Base-by-base conservation (phyloP, 192 early-diverging fungal species). In the Coemansia sp. region DNA sequence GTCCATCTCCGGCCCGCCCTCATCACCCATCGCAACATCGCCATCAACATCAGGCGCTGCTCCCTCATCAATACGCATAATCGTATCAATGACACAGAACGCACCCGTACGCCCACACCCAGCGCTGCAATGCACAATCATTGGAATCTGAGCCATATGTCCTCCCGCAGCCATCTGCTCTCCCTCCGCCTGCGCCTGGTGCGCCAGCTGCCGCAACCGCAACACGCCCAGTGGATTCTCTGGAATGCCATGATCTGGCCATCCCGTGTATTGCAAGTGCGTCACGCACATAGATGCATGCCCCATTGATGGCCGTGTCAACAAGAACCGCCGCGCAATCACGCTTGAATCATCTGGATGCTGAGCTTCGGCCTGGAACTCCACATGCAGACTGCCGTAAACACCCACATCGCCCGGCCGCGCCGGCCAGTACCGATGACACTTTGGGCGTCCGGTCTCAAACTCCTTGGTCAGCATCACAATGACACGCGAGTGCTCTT, bases 401-500 rank as follows among this genome's bases (percentile, higher is more conserved):
- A 73, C 74, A 29, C 66, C 38, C 26, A 71, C 16, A 32, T 62
- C 58, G 26, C 85, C 80, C 4, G 67, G 64, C 3, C 52, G 68
- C 22, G 57, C 27, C 10, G 96, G 94, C 94, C 96, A 97, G 69
- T 97, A 98, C 19, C 84, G 84, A 57, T 89, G 85, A 58, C 92
- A 96, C 67, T 97, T 97, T 8, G 78, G 61, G 29, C 85, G 75
- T 4, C 89, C 83, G 45, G 81, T 81, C 65, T 93, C 89, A 38
- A 91, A 87, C 75, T 93, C 92, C 9, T 77, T 71, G 6, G 95
- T 95, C 61, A 98, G 76, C 87, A 94, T 94, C 2, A 96, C 93
- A 61, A 98, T 87, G 7, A 98, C 87, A 2, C 75, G 64, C 3
- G 82, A 68, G 29, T 83, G 64, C 38, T 95, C 88, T 67, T 98